Evolutionary conservation across 2,329 filamentous ascomycete species (phyloP).

Genomic region (Metarhizium brunneum): DNA sequence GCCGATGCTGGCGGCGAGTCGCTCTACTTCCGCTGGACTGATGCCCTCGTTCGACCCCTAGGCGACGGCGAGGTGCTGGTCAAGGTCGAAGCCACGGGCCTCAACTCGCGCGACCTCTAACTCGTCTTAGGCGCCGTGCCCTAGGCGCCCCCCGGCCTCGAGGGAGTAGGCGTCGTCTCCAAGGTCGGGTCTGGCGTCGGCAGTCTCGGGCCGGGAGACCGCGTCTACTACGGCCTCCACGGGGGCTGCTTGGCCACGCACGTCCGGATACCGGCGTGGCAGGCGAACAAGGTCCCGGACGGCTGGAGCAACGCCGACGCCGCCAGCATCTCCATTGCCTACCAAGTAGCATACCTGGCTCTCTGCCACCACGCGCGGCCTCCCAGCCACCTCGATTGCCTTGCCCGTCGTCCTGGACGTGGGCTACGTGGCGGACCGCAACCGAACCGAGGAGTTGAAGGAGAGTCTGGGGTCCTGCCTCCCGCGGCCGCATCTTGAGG

Average conservation of each 20-base stretch:
- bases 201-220: constrained; percentile 11
- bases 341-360: constrained; percentile 5
- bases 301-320: constrained; percentile 18
- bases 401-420: constrained; percentile 12
- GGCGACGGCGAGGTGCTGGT: constrained; percentile 12
- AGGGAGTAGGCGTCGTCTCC: constrained; percentile 16
- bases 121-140: constrained; percentile 14
- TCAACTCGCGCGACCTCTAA: constrained; percentile 14
- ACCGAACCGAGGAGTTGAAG: not conserved
- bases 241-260: constrained; percentile 12
- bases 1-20: constrained; percentile 13
- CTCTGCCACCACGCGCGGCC: constrained; percentile 13
- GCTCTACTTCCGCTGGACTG: constrained; percentile 13
- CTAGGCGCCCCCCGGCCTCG: constrained; percentile 14
- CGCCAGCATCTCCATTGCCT: constrained; percentile 12
- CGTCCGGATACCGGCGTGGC: constrained; percentile 7
- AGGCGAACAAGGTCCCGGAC: constrained; percentile 6
- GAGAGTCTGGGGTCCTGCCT: not conserved
- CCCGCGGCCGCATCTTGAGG: too few relatives aligned
- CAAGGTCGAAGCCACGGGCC: constrained; percentile 10
- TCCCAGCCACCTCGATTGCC: constrained; percentile 12
- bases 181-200: constrained; percentile 9
- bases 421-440: constrained; percentile 13
- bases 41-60: constrained; percentile 4
- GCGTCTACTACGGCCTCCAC: constrained; percentile 10